Evolutionary conservation across 1,139 yeast species (phyloP).

Genomic region (Kazachstania sp.): DNA sequence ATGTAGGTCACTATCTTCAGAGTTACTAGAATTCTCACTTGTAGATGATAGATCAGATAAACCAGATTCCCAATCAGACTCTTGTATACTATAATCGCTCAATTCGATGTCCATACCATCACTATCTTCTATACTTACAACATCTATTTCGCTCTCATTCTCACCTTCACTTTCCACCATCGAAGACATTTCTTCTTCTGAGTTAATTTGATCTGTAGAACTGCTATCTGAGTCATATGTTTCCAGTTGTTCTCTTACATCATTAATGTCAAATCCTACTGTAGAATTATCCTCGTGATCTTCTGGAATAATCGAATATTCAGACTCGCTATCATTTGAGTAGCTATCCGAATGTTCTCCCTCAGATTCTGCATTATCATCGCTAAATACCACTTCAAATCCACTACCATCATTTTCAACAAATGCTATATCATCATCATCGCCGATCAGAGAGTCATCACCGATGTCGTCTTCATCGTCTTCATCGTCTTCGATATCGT

Average conservation of each 20-base stretch:
- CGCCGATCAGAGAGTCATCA: constrained; percentile 35
- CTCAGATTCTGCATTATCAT: constrained; percentile 24
- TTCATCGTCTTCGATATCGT: constrained; percentile 61
- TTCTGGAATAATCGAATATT: constrained; percentile 25
- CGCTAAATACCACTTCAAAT: constrained; percentile 38
- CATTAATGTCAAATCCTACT: constrained; percentile 4
- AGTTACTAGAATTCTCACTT: constrained; percentile 23
- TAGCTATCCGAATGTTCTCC: constrained; percentile 28
- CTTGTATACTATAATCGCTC: constrained; percentile 33
- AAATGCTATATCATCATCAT: constrained; percentile 33
- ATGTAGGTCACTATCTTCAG: constrained; percentile 8
- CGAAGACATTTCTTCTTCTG: constrained; percentile 12
- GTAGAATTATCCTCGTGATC: constrained; percentile 11
- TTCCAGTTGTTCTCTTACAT: constrained; percentile 18
- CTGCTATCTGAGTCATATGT: constrained; percentile 6
- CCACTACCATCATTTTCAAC: constrained; percentile 35
- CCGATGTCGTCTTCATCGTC: constrained; percentile 35
- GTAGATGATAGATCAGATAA: constrained; percentile 27
- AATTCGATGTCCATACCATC: constrained; percentile 29
- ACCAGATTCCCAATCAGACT: constrained; percentile 32
- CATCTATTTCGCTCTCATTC: constrained; percentile 24
- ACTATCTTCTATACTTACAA: constrained; percentile 33
- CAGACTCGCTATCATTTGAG: constrained; percentile 2
- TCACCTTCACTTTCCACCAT: constrained; percentile 12
- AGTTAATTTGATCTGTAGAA: neutral